Evolutionary conservation across 2,329 filamentous ascomycete genomes (phyloP).

Genomic region (Nemania serpens): DNA sequence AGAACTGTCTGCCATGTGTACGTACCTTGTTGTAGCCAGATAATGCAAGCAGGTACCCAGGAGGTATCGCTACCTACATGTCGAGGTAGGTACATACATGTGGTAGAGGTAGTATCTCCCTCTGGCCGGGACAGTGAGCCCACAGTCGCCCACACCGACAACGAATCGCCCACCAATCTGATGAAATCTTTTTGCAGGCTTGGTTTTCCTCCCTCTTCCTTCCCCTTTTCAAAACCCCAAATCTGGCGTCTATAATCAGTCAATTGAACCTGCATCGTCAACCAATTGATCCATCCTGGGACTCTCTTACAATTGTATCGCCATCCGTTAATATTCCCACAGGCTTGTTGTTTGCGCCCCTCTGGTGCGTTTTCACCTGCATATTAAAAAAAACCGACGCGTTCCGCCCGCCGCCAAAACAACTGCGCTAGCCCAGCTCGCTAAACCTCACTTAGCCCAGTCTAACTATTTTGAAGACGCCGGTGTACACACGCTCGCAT

Average conservation of each 20-base stretch:
- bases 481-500: constrained; percentile 16
- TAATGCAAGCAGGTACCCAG: no score
- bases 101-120: no score
- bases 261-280: constrained; percentile 24
- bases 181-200: constrained; percentile 28
- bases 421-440: constrained; percentile 36
- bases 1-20: no score
- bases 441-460: constrained; percentile 40
- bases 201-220: constrained; percentile 23
- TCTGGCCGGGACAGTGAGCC: no score
- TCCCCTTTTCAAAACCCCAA: constrained; percentile 25
- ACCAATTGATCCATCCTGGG: constrained; percentile 4
- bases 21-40: no score
- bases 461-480: constrained; percentile 36
- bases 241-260: constrained; percentile 18
- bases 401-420: constrained; percentile 27
- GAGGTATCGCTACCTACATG: no score
- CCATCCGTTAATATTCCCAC: constrained; percentile 6
- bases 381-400: constrained; percentile 38
- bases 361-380: constrained; percentile 38
- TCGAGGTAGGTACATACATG: no score
- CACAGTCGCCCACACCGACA: no score
- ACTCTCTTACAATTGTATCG: constrained; percentile 13
- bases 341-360: constrained; percentile 33
- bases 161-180: constrained; percentile 7